phyloP scores from a whole-genome alignment of 331 rosid genomes.

The Malus hybrid region DNA sequence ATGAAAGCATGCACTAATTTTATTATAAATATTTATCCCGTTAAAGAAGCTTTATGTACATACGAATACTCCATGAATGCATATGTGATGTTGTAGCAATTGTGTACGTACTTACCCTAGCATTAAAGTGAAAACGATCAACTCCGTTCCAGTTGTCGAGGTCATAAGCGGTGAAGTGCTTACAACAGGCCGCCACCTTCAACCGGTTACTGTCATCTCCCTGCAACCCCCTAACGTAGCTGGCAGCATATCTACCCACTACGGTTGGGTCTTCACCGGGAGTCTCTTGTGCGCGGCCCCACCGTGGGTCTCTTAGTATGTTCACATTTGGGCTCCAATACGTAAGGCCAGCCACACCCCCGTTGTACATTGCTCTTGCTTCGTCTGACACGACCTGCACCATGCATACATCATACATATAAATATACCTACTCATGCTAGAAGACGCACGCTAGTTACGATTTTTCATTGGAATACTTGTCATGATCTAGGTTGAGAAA shows the following conservation, averaged over 20 bases:
- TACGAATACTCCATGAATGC: background rate
- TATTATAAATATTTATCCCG: too few relatives aligned
- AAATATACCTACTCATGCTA: too few relatives aligned
- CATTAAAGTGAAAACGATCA: conserved; percentile 83
- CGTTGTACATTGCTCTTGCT: conserved; percentile 91
- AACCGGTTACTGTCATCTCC: conserved; percentile 50
- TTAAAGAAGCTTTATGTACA: background rate
- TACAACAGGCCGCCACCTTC: conserved; percentile 91
- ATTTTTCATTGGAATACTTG: too few relatives aligned
- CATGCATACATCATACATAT: background rate
- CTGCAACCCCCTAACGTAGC: conserved; percentile 68
- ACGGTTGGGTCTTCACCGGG: conserved; percentile 89
- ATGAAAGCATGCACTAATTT: too few relatives aligned
- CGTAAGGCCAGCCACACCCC: conserved; percentile 69
- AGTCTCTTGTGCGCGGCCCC: conserved; percentile 98
- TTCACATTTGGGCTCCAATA: conserved; percentile 92
- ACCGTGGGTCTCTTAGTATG: conserved; percentile 78
- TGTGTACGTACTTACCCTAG: conserved; percentile 31
- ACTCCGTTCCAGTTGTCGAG: conserved; percentile 89
- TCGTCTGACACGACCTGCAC: conserved; percentile 84
- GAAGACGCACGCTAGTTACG: too few relatives aligned
- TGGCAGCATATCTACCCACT: conserved; percentile 66
- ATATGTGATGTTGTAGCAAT: background rate
- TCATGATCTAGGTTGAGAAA: too few relatives aligned
- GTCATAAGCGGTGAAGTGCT: conserved; percentile 85